Evolutionary conservation across 306 rosid species (phyloP), one percentile per base, ranked within the genome.

Genomic region (Myrica gale): DNA sequence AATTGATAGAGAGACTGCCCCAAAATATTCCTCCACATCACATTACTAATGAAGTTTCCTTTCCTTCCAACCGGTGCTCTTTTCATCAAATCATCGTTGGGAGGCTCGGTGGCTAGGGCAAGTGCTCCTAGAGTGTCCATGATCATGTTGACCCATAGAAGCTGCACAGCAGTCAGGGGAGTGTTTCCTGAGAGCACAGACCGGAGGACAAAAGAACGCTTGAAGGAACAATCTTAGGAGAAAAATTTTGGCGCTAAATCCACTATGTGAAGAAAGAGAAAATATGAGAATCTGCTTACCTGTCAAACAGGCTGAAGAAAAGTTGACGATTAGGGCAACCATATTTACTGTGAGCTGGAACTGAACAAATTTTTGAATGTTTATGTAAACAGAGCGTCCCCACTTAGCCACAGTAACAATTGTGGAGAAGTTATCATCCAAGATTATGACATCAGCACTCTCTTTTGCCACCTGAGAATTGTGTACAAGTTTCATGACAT

Each of bases 71-170:
- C 99, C 2, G 99, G 99, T 16, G 86, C 21, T 84, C 92, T 89
- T 76, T 92, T 92, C 99, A 95, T 95, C 80, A 95, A 80, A 53
- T 90, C 96, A 20, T 89, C 91, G 23, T 61, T 90, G 15, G 99
- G 99, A 70, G 97, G 99, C 80, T 95, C 97, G 0, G 99, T 95
- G 78, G 99, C 99, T 52, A 95, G 81, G 57, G 97, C 99, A 85
- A 95, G 97, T 44, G 99, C 99, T 83, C 99, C 99, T 62, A 95
- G 87, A 80, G 99, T 95, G 81, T 95, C 99, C 99, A 92, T 95
- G 82, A 95, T 95, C 98, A 95, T 95, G 86, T 95, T 95, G 80
- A 95, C 98, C 98, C 98, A 95, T 47, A 95, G 91, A 78, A 95
- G 97, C 84, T 95, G 98, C 82, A 92, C 98, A 42, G 98, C 98